Evolutionary conservation across 257 asterid species (phyloP), one percentile per base, ranked within the genome.

Genomic region (Forsythia viridissima): DNA sequence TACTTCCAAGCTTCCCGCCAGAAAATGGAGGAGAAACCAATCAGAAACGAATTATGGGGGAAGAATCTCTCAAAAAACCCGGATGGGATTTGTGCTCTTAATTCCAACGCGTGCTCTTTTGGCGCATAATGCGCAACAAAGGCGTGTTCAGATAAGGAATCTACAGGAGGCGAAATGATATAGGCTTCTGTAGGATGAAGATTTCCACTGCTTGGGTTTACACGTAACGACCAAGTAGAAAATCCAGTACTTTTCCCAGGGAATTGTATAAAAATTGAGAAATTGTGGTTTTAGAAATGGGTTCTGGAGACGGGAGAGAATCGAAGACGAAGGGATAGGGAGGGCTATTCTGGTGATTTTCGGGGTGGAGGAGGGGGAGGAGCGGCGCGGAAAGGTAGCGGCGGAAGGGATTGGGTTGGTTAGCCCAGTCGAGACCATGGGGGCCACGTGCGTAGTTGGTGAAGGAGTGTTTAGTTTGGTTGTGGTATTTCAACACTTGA

Each of bases 1-100:
- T 93, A 95, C 82, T 95, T 95, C 97, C 99, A 95, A 73, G 98
- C 96, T 76, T 95, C 98, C 86, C 98, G 87, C 99, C 98, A 95
- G 79, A 91, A 94, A 75, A 93, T 86, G 3, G 99, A 95, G 13
- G 98, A 89, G 21, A 95, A 74, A 7, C 98, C 99, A 38, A 95
- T 73, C 82, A 95, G 74, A 52, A 95, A 93, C 2, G 91, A 89
- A 3, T 80, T 83, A 21, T 84, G 77, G 3, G 99, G 99, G 8
- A 94, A 86, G 46, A 80, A 75, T 1, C 21, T 81, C 34, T 71
- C 5, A 6, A 93, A 84, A 75, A 93, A 80, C 41, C 73, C 89
- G 37, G 84, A 52, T 15, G 89, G 92, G 4, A 91, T 82, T 81
- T 85, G 85, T 43, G 96, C 92, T 77, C 98, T 88, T 10, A 90